Percentiles rank a stretch among this genome's conserved stretches.
These are phyloP conservation scores for Phytophthora colocasiae DNA, from an alignment of 352 stramenopile genomes.

Conservation along the genomic window DNA sequence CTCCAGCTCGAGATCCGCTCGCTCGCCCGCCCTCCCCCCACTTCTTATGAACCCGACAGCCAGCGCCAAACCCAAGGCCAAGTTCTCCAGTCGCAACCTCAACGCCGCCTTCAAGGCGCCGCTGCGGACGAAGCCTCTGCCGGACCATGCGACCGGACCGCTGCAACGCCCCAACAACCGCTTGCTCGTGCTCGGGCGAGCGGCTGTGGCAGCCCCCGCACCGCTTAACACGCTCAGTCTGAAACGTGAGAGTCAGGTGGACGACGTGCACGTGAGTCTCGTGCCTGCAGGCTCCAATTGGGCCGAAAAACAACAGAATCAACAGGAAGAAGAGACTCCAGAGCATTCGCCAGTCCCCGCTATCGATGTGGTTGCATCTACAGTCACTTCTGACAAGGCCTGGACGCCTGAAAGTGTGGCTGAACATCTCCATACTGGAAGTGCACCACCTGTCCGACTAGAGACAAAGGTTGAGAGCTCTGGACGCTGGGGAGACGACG, in stretches of 20 bases:
- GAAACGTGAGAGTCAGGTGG: constrained; percentile 61
- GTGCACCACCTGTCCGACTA: not conserved
- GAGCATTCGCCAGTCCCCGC: constrained; percentile 5
- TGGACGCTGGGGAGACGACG: constrained; percentile 79
- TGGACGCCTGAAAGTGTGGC: constrained; percentile 41
- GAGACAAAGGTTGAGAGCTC: constrained; percentile 22
- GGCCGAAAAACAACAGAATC: constrained; percentile 27
- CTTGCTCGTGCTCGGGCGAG: constrained; percentile 63
- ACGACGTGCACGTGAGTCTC: constrained; percentile 49
- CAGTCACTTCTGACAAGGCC: constrained; percentile 19
- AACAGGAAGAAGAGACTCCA: constrained; percentile 1
- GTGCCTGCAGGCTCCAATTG: constrained; percentile 51
- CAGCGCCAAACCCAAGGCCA: constrained; percentile 57
- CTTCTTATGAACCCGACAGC: constrained; percentile 48
- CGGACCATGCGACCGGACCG: constrained; percentile 32
- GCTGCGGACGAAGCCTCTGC: constrained; percentile 40
- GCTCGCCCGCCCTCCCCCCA: not conserved
- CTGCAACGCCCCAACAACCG: constrained; percentile 40
- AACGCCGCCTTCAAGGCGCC: constrained; percentile 73
- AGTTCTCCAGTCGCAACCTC: constrained; percentile 83
- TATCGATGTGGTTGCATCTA: not conserved
- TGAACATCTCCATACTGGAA: constrained; percentile 30
- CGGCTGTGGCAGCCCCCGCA: constrained; percentile 49
- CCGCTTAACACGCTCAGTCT: constrained; percentile 84
- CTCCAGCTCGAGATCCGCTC: constrained; percentile 25